phyloP scores from a whole-genome alignment of 768 basidiomycete genomes.

The Leccinellum rugosiceps region DNA sequence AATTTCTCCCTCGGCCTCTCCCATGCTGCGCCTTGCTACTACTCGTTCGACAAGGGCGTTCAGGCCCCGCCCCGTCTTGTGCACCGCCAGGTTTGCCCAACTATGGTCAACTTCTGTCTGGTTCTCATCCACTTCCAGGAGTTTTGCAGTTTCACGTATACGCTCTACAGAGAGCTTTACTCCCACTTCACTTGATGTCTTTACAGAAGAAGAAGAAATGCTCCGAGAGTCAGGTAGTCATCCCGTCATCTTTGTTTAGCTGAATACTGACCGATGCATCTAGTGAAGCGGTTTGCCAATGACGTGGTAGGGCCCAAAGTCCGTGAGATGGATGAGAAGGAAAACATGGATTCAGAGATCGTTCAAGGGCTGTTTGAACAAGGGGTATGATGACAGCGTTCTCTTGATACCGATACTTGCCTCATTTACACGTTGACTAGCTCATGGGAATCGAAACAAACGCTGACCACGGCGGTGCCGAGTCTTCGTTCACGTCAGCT shows the following conservation, averaged over 20 bases:
- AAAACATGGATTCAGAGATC: conserved; percentile 85
- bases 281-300: conserved; percentile 84
- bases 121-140: conserved; percentile 8
- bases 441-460: conserved; percentile 97
- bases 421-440: conserved; percentile 36
- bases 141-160: conserved; percentile 24
- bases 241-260: background rate
- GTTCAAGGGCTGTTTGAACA: conserved; percentile 92
- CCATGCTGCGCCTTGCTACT: conserved; percentile 27
- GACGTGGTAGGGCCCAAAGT: conserved; percentile 91
- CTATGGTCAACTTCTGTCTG: background rate
- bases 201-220: conserved; percentile 95
- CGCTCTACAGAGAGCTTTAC: conserved; percentile 28
- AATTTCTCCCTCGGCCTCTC: background rate
- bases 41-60: conserved; percentile 13
- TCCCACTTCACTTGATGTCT: conserved; percentile 68
- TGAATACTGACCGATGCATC: conserved; percentile 7
- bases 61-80: background rate
- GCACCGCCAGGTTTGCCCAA: conserved; percentile 17
- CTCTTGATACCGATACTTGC: background rate
- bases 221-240: conserved; percentile 81
- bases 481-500: conserved; percentile 89
- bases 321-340: conserved; percentile 97
- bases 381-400: conserved; percentile 56
- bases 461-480: conserved; percentile 80